These are phyloP conservation scores for Xylaria sp. DNA, from an alignment of 2,329 filamentous ascomycete species.

Conservation along the genomic window DNA sequence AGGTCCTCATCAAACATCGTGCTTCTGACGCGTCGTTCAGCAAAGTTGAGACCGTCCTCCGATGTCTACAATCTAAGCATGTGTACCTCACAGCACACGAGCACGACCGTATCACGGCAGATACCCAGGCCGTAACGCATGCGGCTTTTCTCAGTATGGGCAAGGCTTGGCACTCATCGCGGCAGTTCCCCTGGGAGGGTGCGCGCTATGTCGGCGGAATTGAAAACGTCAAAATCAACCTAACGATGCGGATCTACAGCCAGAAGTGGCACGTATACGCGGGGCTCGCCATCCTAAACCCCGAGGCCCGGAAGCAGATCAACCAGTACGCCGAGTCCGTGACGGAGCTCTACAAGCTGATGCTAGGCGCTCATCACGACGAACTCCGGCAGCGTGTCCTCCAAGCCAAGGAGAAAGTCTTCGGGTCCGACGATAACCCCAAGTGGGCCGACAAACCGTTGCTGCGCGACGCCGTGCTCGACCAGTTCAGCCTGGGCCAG, in stretches of 20 bases:
- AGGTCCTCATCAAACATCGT: constrained; percentile 90
- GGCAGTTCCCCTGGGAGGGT: constrained; percentile 96
- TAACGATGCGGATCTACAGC: constrained; percentile 95
- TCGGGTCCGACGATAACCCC: constrained; percentile 61
- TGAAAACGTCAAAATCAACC: constrained; percentile 99
- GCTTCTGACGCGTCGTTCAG: constrained; percentile 79
- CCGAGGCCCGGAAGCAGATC: constrained; percentile 90
- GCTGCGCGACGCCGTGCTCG: constrained; percentile 84
- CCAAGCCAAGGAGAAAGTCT: constrained; percentile 73
- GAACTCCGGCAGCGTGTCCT: constrained; percentile 80
- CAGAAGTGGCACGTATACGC: constrained; percentile 99
- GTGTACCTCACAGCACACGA: constrained; percentile 87
- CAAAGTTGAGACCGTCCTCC: constrained; percentile 83
- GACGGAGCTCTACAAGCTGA: constrained; percentile 95
- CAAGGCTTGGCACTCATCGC: constrained; percentile 94
- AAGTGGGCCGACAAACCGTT: constrained; percentile 73
- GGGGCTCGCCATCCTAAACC: constrained; percentile 95
- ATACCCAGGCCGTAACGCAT: constrained; percentile 98
- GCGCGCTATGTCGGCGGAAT: constrained; percentile 96
- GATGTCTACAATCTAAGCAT: constrained; percentile 84
- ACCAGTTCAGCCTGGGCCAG: constrained; percentile 83
- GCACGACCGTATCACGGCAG: constrained; percentile 97
- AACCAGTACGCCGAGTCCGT: constrained; percentile 92
- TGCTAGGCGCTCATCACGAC: constrained; percentile 84
- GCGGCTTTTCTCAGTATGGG: constrained; percentile 98